Conservation (phyloP, 1,284 basidiomycete genomes). For the Boletus smithii region DNA sequence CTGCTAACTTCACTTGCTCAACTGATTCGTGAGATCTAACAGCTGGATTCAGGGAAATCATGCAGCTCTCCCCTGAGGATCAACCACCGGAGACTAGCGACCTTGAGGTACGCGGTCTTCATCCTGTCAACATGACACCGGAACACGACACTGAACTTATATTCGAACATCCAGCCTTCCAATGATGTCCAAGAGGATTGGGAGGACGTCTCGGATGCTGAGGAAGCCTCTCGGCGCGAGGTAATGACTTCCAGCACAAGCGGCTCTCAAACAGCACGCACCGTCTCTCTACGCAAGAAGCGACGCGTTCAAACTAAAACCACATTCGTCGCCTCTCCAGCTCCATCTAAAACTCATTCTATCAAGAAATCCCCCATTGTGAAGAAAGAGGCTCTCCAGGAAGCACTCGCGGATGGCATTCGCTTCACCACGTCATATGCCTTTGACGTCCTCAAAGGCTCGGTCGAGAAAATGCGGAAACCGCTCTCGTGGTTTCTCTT, state of each 20-base stretch:
- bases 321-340: constrained; percentile 10
- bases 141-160: background rate
- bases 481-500: constrained; percentile 57
- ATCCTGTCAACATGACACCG: background rate
- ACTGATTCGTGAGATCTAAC: no score
- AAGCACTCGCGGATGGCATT: constrained; percentile 24
- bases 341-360: constrained; percentile 4
- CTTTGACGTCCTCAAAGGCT: constrained; percentile 43
- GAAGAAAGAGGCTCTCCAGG: constrained; percentile 22
- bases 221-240: constrained; percentile 9
- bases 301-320: constrained; percentile 20
- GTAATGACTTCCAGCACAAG: constrained; percentile 1
- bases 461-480: constrained; percentile 47
- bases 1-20: no score
- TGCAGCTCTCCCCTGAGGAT: background rate
- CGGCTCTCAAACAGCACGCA: constrained; percentile 10
- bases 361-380: constrained; percentile 19
- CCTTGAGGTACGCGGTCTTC: constrained; percentile 11
- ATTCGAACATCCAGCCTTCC: constrained; percentile 7
- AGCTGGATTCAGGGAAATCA: no score
- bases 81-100: background rate
- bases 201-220: constrained; percentile 28
- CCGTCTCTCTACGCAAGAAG: constrained; percentile 17
- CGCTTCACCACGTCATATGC: constrained; percentile 39
- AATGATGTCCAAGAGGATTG: constrained; percentile 18